These are phyloP conservation scores for Phialophora expanda DNA, from an alignment of 2,329 filamentous ascomycete species.

Conservation along the genomic window DNA sequence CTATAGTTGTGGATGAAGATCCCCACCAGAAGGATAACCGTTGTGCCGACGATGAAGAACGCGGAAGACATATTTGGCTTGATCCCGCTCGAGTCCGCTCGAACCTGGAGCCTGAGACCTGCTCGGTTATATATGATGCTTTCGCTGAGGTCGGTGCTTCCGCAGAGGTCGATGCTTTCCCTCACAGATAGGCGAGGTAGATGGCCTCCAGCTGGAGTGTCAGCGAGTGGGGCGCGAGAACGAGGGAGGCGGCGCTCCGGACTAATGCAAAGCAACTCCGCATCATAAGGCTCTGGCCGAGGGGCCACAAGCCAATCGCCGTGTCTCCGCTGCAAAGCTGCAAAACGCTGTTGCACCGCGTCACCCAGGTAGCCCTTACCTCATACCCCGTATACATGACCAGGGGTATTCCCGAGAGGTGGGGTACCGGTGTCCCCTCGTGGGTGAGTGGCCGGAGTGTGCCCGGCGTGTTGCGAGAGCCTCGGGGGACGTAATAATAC, in stretches of 20 bases:
- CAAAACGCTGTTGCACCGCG: not conserved
- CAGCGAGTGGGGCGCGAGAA: not conserved
- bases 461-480: not conserved
- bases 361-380: not conserved
- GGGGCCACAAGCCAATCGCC: not conserved
- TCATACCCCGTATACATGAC: not conserved
- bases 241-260: not conserved
- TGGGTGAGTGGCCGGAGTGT: not conserved
- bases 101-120: not conserved
- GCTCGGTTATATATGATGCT: not conserved
- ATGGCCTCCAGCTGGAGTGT: not conserved
- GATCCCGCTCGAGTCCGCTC: not conserved
- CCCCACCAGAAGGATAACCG: conserved; percentile 5
- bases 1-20: conserved; percentile 17
- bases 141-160: not conserved
- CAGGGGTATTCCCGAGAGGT: not conserved
- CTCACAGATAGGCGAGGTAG: not conserved
- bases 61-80: conserved; percentile 12
- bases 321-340: not conserved
- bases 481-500: not conserved
- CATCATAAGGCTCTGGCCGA: conserved; percentile 1
- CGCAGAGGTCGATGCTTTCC: not conserved
- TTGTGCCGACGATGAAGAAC: conserved; percentile 3
- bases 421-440: not conserved
- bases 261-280: conserved; percentile 2